These are phyloP conservation scores for Trapa bicornis DNA, from an alignment of 345 rosid genomes.

Conservation along the genomic window DNA sequence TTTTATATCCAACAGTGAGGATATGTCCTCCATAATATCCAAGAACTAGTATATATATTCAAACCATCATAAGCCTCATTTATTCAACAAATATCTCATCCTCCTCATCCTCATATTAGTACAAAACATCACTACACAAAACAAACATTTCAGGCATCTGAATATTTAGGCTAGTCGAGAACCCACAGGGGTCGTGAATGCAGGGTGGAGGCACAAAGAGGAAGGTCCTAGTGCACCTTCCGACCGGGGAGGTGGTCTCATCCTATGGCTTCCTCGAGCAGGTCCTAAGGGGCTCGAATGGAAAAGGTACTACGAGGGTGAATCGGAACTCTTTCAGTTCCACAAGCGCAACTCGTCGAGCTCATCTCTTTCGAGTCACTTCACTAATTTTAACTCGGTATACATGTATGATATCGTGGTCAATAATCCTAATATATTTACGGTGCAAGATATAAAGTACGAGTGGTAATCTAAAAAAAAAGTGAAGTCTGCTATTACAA, in stretches of 20 bases:
- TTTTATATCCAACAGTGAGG: background rate
- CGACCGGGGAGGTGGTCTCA: no score
- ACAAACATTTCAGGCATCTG: constrained; percentile 63
- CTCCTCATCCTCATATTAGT: no score
- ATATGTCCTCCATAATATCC: constrained; percentile 10
- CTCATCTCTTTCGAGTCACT: constrained; percentile 73
- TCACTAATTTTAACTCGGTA: constrained; percentile 47
- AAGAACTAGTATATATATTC: constrained; percentile 15
- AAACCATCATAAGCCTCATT: no score
- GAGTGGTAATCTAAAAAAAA: no score
- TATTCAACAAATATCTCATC: no score
- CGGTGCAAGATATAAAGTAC: constrained; percentile 36
- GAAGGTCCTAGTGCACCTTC: no score
- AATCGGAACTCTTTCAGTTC: constrained; percentile 54
- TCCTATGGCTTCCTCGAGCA: no score
- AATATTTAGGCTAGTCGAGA: constrained; percentile 45
- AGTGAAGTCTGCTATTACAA: no score
- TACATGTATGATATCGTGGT: constrained; percentile 87
- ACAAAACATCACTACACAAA: background rate
- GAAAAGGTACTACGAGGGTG: constrained; percentile 71
- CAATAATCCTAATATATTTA: constrained; percentile 75
- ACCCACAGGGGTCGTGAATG: constrained; percentile 29
- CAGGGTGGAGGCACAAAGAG: background rate
- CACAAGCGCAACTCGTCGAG: constrained; percentile 70
- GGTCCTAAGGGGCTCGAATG: constrained; percentile 66